Conservation (phyloP, 2,329 filamentous ascomycete genomes). For the Verticillium nonalfalfae region DNA sequence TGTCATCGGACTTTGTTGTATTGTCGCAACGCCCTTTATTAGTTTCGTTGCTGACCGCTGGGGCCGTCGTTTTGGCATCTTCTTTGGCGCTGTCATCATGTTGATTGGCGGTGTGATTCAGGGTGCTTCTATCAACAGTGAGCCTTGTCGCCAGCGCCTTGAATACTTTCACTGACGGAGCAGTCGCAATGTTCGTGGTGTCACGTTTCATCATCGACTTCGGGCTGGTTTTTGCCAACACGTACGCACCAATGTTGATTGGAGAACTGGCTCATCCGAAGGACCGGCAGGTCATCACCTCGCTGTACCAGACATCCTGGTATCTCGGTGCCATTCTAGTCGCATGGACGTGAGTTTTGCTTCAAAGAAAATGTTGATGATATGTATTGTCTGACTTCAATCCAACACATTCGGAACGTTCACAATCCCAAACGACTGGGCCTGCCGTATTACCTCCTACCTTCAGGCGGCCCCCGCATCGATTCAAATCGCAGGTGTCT, state of each 20-base stretch:
- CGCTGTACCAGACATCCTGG: conserved; percentile 38
- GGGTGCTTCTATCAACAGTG: conserved; percentile 36
- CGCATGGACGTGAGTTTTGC: not conserved
- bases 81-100: conserved; percentile 39
- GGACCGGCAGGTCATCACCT: conserved; percentile 47
- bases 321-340: conserved; percentile 29
- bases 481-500: conserved; percentile 53
- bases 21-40: not conserved
- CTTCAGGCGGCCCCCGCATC: conserved; percentile 33
- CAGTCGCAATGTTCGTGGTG: conserved; percentile 1
- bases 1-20: not conserved
- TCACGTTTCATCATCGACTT: not conserved
- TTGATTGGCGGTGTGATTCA: conserved; percentile 40
- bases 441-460: conserved; percentile 55
- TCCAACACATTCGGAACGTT: conserved; percentile 40
- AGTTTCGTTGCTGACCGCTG: conserved; percentile 31
- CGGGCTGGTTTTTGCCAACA: not conserved
- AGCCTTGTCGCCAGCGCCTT: not conserved
- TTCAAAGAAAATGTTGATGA: not conserved
- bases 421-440: conserved; percentile 25
- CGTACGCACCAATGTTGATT: conserved; percentile 12
- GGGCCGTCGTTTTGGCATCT: conserved; percentile 44
- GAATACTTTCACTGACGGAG: not conserved
- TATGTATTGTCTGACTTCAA: conserved; percentile 28
- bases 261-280: conserved; percentile 58